phyloP scores from a whole-genome alignment of 2,329 filamentous ascomycete species.

The Aspergillus novofumigatus region DNA sequence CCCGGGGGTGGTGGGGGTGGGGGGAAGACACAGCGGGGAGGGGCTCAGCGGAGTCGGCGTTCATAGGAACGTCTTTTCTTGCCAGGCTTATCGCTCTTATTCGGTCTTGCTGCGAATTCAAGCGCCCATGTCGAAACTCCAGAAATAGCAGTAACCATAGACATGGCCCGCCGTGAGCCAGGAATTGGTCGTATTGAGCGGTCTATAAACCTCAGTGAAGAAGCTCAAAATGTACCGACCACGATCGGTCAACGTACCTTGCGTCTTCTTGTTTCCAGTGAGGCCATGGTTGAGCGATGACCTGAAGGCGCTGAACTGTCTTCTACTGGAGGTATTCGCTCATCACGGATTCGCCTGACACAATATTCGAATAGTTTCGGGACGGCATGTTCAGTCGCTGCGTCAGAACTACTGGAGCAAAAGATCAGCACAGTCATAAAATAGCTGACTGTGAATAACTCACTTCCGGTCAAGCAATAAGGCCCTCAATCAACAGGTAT shows the following conservation, averaged over 20 bases:
- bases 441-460: not conserved
- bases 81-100: too few species aligned
- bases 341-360: not conserved
- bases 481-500: not conserved
- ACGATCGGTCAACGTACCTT: too few species aligned
- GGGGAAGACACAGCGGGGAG: too few species aligned
- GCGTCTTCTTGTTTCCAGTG: too few species aligned
- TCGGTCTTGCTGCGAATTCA: too few species aligned
- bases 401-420: not conserved
- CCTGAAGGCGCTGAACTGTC: not conserved
- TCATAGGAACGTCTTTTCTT: not conserved
- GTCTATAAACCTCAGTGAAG: too few species aligned
- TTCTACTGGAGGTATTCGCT: not conserved
- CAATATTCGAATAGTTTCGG: not conserved
- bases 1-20: too few species aligned
- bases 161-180: not conserved
- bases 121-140: not conserved
- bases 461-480: not conserved
- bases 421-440: not conserved
- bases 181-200: too few species aligned
- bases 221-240: too few species aligned
- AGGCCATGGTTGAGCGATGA: not conserved
- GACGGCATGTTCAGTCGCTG: not conserved
- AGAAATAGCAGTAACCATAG: not conserved
- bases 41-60: too few species aligned